Evolutionary conservation across 2,329 filamentous ascomycete species (phyloP).

Genomic region (Xylariales sp.): DNA sequence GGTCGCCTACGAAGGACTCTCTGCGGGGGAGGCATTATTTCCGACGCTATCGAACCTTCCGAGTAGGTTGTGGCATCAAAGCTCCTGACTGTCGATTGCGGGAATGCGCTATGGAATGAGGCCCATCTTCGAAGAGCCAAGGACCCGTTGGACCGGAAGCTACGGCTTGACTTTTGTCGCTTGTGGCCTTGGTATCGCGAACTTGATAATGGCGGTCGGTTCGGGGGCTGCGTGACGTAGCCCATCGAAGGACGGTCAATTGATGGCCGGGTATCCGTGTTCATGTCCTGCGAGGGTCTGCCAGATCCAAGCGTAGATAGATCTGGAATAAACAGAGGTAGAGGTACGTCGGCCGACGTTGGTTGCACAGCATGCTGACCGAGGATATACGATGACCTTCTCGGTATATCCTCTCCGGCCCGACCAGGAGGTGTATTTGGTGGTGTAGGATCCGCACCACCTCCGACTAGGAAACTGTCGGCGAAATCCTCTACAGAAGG

Average conservation of each 20-base stretch:
- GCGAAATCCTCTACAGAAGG: slow-evolving; percentile 49
- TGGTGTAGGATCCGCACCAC: slow-evolving; percentile 50
- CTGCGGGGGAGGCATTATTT: slow-evolving; percentile 45
- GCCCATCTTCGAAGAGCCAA: slow-evolving; percentile 51
- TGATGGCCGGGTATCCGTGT: slow-evolving; percentile 23
- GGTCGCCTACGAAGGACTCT: slow-evolving; percentile 66
- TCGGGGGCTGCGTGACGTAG: slow-evolving; percentile 25
- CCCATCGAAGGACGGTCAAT: slow-evolving; percentile 23
- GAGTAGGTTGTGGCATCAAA: slow-evolving; percentile 58
- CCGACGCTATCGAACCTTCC: slow-evolving; percentile 43
- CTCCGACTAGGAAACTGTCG: slow-evolving; percentile 44
- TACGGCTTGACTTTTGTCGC: slow-evolving; percentile 43
- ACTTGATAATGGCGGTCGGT: slow-evolving; percentile 29
- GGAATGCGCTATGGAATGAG: slow-evolving; percentile 55
- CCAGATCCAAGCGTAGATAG: slow-evolving; percentile 33
- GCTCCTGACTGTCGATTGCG: slow-evolving; percentile 49
- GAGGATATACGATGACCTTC: slow-evolving; percentile 52
- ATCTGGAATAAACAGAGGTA: slow-evolving; percentile 46
- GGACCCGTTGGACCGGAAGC: slow-evolving; percentile 45
- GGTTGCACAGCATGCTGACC: slow-evolving; percentile 39
- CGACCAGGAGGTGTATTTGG: slow-evolving; percentile 55
- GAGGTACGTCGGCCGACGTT: slow-evolving; percentile 31
- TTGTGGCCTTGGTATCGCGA: slow-evolving; percentile 29
- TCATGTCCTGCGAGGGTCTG: slow-evolving; percentile 26
- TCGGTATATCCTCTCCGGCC: slow-evolving; percentile 36